These are phyloP conservation scores for Nicotiana undulata DNA, from an alignment of 257 asterid species.

Conservation along the genomic window DNA sequence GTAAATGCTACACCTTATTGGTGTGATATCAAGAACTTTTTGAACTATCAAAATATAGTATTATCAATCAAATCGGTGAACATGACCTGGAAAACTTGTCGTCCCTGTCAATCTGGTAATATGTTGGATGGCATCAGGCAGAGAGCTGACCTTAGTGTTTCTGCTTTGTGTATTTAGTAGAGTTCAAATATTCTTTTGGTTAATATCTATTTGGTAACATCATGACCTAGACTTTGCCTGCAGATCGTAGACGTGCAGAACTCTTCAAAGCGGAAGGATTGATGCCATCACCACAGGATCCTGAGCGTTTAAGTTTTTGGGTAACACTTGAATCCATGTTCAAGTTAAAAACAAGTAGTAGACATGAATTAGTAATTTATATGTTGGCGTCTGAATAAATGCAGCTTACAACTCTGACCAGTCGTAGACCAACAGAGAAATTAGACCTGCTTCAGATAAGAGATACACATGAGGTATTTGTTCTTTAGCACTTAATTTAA, in stretches of 20 bases:
- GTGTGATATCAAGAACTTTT: background rate
- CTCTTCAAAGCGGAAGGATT: conserved; percentile 81
- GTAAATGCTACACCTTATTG: background rate
- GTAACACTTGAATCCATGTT: conserved; percentile 32
- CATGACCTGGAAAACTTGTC: background rate
- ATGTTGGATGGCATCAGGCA: background rate
- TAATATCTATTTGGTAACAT: background rate
- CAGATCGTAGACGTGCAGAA: conserved; percentile 87
- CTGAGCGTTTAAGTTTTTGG: conserved; percentile 95
- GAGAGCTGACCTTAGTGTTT: background rate
- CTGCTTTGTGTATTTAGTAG: background rate
- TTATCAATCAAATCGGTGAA: background rate
- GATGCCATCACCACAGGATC: conserved; percentile 75
- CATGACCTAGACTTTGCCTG: conserved; percentile 3
- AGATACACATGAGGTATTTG: conserved; percentile 66
- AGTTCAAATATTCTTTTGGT: background rate
- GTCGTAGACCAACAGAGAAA: conserved; percentile 81
- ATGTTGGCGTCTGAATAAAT: conserved; percentile 13
- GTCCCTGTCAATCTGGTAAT: background rate
- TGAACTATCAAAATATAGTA: background rate
- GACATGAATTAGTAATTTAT: background rate
- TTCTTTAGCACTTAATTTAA: background rate
- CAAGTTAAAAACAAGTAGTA: background rate
- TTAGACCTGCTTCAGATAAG: conserved; percentile 69
- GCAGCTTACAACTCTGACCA: conserved; percentile 80